Conservation (phyloP, 192 early-diverging fungal species). For the Umbelopsis vinacea region DNA sequence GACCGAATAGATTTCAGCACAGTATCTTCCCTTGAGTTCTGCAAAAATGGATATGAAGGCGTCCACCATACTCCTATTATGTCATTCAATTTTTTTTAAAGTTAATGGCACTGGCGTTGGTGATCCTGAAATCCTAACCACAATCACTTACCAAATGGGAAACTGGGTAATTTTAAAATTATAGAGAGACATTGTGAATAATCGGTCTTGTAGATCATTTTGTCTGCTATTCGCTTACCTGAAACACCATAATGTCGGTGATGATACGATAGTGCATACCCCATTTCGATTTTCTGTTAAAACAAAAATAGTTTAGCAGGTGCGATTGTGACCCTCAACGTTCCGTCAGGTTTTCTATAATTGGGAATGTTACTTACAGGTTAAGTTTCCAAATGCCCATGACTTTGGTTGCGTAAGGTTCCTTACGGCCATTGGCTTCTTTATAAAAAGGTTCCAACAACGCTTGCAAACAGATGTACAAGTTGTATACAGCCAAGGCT, state of each 20-base stretch:
- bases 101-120: neutral
- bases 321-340: neutral
- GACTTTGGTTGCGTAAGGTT: slow-evolving; percentile 30
- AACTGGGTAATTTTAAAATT: slow-evolving; percentile 4
- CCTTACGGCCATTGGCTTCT: slow-evolving; percentile 31
- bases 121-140: neutral
- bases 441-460: slow-evolving; percentile 36
- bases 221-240: neutral
- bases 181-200: too few species aligned
- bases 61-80: slow-evolving; percentile 28
- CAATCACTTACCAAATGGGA: slow-evolving; percentile 40
- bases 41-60: slow-evolving; percentile 42
- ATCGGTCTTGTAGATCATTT: too few species aligned
- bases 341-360: neutral
- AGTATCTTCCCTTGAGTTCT: slow-evolving; percentile 39
- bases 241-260: slow-evolving; percentile 41
- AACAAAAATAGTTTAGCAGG: neutral
- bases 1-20: slow-evolving; percentile 33
- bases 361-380: slow-evolving; percentile 25
- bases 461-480: slow-evolving; percentile 37
- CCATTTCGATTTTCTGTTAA: slow-evolving; percentile 37
- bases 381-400: slow-evolving; percentile 31
- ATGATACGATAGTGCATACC: slow-evolving; percentile 45
- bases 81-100: neutral
- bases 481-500: slow-evolving; percentile 43